Base-by-base conservation (phyloP, 441 rosid species). In the Brassica balearica region DNA sequence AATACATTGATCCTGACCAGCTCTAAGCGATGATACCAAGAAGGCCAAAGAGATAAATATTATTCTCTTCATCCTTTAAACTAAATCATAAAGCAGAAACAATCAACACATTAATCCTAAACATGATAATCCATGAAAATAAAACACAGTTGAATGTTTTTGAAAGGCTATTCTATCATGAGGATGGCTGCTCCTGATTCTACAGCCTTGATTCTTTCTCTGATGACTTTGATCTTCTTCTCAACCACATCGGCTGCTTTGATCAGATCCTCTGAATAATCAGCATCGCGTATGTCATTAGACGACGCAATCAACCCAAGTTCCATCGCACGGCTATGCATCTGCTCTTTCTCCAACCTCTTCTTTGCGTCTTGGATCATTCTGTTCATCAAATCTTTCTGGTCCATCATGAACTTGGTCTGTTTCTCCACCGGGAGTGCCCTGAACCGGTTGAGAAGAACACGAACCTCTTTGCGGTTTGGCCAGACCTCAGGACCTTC, bases 401-500 rank as follows among this genome's bases (percentile, higher is more conserved):
- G 84, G 27, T 81, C 72, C 75, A 81, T 61, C 84, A 73, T 81
- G 48, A 77, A 71, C 15, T 81, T 81, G 23, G 75, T 77, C 20
- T 77, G 80, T n/a, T 81, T 73, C 65, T 60, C 75, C 0, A 59
- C 36, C 6, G 84, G 81, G 10, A 81, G 75, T 4, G 23, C 23
- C 8, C 56, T 59, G 60, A 81, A 51, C 70, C 71, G 64, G 19
- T 76, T 68, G n/a, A 81, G 68, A 62, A 81, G 56, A n/a, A 58
- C 34, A 61, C 66, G 75, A 5, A 69, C 75, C 71, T 69, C 78
- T 3, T 43, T 72, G 5, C 43, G 46, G 27, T 55, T 76, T 55
- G 84, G 84, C 84, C 84, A 81, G 11, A 81, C 69, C 17, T 86
- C 87, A 1, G 92, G 91, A 0, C 77, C 83, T 10, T 73, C 68